These are phyloP conservation scores for Neckera pumila DNA, from an alignment of 225 moss, liverwort and hornwort species.

Conservation along the genomic window DNA sequence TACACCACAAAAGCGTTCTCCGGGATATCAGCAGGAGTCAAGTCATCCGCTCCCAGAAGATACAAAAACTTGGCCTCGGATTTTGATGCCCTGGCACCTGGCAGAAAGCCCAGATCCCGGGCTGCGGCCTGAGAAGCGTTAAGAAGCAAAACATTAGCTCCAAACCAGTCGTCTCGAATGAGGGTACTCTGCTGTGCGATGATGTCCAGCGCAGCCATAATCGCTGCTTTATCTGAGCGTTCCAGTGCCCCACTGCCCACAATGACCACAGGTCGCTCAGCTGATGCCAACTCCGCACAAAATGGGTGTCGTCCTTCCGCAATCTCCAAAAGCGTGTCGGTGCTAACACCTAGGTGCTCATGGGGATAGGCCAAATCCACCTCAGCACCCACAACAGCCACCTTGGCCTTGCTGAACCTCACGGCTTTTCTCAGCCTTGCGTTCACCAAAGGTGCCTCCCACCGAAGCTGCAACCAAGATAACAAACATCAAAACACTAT, in stretches of 20 bases:
- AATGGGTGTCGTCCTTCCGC: conserved; percentile 79
- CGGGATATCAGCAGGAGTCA: conserved; percentile 72
- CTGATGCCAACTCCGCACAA: conserved; percentile 58
- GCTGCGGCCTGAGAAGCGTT: conserved; percentile 94
- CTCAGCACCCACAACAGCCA: conserved; percentile 57
- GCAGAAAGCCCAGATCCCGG: conserved; percentile 74
- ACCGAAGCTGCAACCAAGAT: conserved; percentile 42
- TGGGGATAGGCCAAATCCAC: conserved; percentile 62
- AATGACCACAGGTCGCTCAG: conserved; percentile 64
- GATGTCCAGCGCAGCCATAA: conserved; percentile 63
- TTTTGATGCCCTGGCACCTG: conserved; percentile 70
- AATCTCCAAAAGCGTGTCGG: conserved; percentile 53
- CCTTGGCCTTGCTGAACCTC: conserved; percentile 50
- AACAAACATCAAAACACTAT: not conserved
- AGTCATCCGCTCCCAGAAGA: conserved; percentile 81
- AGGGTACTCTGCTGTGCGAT: conserved; percentile 54
- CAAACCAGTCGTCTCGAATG: conserved; percentile 84
- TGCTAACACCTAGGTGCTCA: conserved; percentile 60
- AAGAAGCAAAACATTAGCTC: conserved; percentile 72
- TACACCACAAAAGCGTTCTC: conserved; percentile 83
- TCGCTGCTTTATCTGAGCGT: conserved; percentile 58
- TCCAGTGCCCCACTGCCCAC: conserved; percentile 73
- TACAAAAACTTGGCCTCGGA: conserved; percentile 58
- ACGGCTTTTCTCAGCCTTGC: conserved; percentile 80
- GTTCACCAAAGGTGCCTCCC: conserved; percentile 79